phyloP scores from a whole-genome alignment of 1,139 yeast genomes.

The Arxiozyma bovina region DNA sequence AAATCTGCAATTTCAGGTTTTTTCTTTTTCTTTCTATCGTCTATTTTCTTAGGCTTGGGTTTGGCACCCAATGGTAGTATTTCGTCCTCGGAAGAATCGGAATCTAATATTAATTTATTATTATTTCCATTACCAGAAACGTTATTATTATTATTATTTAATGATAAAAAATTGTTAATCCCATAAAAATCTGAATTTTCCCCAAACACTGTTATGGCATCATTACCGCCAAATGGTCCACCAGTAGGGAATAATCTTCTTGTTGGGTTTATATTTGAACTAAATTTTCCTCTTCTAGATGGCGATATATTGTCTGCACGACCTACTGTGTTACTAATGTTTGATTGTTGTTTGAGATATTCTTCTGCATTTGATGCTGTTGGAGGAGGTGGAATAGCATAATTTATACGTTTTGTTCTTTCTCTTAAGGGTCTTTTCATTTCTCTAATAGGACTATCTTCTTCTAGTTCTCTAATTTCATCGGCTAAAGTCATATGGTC shows the following conservation, averaged over 20 bases:
- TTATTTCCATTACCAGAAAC: constrained; percentile 10
- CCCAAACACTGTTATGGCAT: constrained; percentile 68
- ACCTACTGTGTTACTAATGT: constrained; percentile 6
- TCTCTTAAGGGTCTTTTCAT: constrained; percentile 60
- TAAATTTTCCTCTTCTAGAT: constrained; percentile 29
- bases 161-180: constrained; percentile 29
- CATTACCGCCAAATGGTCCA: constrained; percentile 97
- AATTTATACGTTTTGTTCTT: constrained; percentile 62
- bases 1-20: constrained; percentile 78
- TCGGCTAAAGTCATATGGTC: constrained; percentile 27
- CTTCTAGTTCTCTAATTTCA: constrained; percentile 38
- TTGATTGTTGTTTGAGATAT: constrained; percentile 1
- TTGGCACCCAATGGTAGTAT: constrained; percentile 32
- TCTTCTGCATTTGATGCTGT: constrained; percentile 32
- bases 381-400: constrained; percentile 81
- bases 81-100: constrained; percentile 68
- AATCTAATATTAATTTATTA: constrained; percentile 35
- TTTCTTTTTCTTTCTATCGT: constrained; percentile 32
- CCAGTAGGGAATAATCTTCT: constrained; percentile 81
- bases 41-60: constrained; percentile 21
- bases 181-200: constrained; percentile 42
- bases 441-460: constrained; percentile 34
- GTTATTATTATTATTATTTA: constrained; percentile 27
- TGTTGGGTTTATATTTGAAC: constrained; percentile 33
- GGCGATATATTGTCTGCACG: constrained; percentile 25